Conservation (phyloP, 139 green algal species). For the Picochlorum sp. region DNA sequence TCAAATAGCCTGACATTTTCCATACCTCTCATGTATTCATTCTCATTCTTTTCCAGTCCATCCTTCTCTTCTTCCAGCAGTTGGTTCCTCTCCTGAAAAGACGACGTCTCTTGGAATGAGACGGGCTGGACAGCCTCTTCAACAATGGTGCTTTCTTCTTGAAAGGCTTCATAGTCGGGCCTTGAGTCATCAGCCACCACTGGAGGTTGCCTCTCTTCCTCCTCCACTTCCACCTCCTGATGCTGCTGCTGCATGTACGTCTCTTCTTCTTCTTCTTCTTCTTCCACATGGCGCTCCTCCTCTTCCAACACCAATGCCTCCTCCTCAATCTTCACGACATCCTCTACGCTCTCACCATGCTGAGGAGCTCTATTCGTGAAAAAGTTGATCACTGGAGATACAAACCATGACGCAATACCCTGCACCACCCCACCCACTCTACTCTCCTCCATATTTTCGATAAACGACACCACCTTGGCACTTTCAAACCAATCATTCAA, state of each 20-base stretch:
- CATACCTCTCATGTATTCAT: constrained; percentile 5
- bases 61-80: neutral
- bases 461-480: neutral
- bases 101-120: neutral
- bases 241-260: too few species aligned
- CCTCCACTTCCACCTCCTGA: too few species aligned
- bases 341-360: too few species aligned
- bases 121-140: neutral
- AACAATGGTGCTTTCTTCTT: neutral
- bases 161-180: too few species aligned
- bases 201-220: too few species aligned
- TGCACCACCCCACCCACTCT: neutral
- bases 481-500: constrained; percentile 28
- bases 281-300: too few species aligned
- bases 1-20: neutral
- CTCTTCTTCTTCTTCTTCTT: too few species aligned
- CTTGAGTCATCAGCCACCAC: too few species aligned
- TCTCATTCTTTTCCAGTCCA: neutral
- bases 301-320: too few species aligned
- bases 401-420: neutral
- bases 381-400: too few species aligned
- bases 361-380: too few species aligned
- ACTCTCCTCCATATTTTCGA: neutral
- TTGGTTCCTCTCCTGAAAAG: neutral
- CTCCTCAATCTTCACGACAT: too few species aligned